Conservation (phyloP, 805 yeast species). For the Cyberlindnera xylosilytica region DNA sequence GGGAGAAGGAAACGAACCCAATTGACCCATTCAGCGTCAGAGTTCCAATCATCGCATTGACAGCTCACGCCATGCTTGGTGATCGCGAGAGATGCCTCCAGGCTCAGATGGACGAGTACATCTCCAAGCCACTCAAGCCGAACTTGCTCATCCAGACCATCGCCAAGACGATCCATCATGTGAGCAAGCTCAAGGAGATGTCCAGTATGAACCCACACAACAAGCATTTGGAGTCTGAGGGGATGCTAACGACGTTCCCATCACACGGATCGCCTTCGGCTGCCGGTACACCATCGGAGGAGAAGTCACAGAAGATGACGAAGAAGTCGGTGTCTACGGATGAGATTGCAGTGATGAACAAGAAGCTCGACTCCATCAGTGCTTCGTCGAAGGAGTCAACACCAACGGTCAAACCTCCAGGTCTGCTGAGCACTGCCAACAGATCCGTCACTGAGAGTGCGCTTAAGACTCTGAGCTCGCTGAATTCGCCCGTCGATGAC, state of each 20-base stretch:
- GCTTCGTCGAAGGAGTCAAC: background rate
- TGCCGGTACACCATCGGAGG: slow-evolving; percentile 4
- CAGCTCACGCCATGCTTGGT: slow-evolving; percentile 94
- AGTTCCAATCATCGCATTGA: slow-evolving; percentile 84
- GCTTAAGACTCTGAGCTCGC: slow-evolving; percentile 11
- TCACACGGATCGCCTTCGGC: slow-evolving; percentile 15
- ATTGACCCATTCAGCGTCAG: slow-evolving; percentile 66
- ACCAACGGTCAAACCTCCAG: slow-evolving; percentile 4
- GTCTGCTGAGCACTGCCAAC: slow-evolving; percentile 1
- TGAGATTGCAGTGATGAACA: slow-evolving; percentile 5
- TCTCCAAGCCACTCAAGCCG: slow-evolving; percentile 85
- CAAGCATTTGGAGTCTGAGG: slow-evolving; percentile 21
- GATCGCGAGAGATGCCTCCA: slow-evolving; percentile 83
- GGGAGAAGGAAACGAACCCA: slow-evolving; percentile 80
- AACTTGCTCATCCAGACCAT: slow-evolving; percentile 80
- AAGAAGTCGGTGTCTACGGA: slow-evolving; percentile 14
- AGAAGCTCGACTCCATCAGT: background rate
- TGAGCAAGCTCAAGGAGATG: slow-evolving; percentile 54
- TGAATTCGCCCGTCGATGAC: slow-evolving; percentile 12
- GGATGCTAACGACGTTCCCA: slow-evolving; percentile 7
- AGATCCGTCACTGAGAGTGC: slow-evolving; percentile 18
- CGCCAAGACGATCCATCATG: slow-evolving; percentile 74
- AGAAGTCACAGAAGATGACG: background rate
- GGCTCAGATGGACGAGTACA: slow-evolving; percentile 90
- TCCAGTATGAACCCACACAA: slow-evolving; percentile 24